Percentiles rank a stretch among this genome's conserved stretches.
These are phyloP conservation scores for Fusarium burgessii DNA, from an alignment of 2,329 filamentous ascomycete species.

Conservation along the genomic window DNA sequence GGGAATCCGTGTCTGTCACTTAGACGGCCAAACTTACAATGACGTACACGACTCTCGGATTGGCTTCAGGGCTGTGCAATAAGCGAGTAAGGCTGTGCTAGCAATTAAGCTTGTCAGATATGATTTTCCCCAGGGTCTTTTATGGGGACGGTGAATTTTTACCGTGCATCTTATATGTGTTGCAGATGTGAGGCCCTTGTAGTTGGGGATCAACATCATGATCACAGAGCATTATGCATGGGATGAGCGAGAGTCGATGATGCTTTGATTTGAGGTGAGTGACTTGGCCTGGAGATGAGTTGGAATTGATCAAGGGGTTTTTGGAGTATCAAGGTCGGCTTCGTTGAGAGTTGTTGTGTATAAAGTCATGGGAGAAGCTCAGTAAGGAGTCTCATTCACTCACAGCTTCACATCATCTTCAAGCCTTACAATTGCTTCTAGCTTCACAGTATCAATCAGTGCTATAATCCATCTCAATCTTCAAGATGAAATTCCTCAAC, in stretches of 20 bases:
- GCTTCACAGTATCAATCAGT: neutral
- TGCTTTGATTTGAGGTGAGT: slow-evolving; percentile 9
- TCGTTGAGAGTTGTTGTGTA: slow-evolving; percentile 6
- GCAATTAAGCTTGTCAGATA: slow-evolving; percentile 33
- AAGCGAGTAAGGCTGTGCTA: slow-evolving; percentile 20
- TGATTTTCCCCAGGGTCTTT: slow-evolving; percentile 13
- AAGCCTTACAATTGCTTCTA: neutral
- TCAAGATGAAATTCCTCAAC: slow-evolving; percentile 28
- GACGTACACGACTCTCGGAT: slow-evolving; percentile 35
- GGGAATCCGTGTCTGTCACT: slow-evolving; percentile 6
- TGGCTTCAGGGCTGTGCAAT: slow-evolving; percentile 5
- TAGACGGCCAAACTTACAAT: neutral
- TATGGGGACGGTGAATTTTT: slow-evolving; percentile 36
- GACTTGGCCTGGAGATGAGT: neutral
- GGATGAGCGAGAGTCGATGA: slow-evolving; percentile 24
- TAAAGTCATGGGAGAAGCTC: slow-evolving; percentile 18
- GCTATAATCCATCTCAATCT: neutral
- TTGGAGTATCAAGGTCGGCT: neutral
- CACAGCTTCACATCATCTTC: neutral
- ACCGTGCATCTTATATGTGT: slow-evolving; percentile 13
- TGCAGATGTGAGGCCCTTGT: neutral
- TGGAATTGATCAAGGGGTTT: neutral
- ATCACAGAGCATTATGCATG: neutral
- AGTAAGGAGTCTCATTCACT: neutral
- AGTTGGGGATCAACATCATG: neutral